Conservation (phyloP, 768 basidiomycete genomes). For the Hemileccinum impolitum region DNA sequence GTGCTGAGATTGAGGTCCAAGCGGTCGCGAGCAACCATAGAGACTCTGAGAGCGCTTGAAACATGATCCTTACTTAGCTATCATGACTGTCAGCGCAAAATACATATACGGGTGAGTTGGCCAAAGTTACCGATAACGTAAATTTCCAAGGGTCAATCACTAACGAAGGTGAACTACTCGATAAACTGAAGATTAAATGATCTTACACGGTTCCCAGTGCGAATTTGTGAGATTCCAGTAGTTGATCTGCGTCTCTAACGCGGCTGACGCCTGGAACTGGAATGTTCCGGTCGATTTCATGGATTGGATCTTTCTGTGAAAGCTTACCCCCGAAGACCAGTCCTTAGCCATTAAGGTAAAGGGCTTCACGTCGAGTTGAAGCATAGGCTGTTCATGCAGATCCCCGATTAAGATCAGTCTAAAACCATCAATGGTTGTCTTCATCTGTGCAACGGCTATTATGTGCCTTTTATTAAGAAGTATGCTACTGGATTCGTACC, state of each 20-base stretch:
- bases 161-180: slow-evolving; percentile 28
- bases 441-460: slow-evolving; percentile 49
- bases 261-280: slow-evolving; percentile 81
- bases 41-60: slow-evolving; percentile 52
- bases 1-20: slow-evolving; percentile 90
- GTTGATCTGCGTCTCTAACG: slow-evolving; percentile 77
- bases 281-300: slow-evolving; percentile 1
- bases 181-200: slow-evolving; percentile 6
- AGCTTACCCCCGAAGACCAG: slow-evolving; percentile 85
- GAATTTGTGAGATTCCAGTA: slow-evolving; percentile 98
- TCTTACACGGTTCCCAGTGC: slow-evolving; percentile 91
- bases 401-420: slow-evolving; percentile 93
- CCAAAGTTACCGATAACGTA: slow-evolving; percentile 53
- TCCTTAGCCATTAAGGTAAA: slow-evolving; percentile 83
- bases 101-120: background rate
- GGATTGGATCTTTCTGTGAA: background rate
- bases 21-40: slow-evolving; percentile 71
- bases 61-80: slow-evolving; percentile 54
- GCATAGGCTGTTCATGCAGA: slow-evolving; percentile 88
- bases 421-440: slow-evolving; percentile 86
- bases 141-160: slow-evolving; percentile 98
- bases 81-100: slow-evolving; percentile 8
- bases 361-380: slow-evolving; percentile 84
- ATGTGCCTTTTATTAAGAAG: background rate
- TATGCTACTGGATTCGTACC: slow-evolving; percentile 40